These are phyloP conservation scores for Aspergillus sp. DNA, from an alignment of 2,329 filamentous ascomycete genomes.

Conservation along the genomic window DNA sequence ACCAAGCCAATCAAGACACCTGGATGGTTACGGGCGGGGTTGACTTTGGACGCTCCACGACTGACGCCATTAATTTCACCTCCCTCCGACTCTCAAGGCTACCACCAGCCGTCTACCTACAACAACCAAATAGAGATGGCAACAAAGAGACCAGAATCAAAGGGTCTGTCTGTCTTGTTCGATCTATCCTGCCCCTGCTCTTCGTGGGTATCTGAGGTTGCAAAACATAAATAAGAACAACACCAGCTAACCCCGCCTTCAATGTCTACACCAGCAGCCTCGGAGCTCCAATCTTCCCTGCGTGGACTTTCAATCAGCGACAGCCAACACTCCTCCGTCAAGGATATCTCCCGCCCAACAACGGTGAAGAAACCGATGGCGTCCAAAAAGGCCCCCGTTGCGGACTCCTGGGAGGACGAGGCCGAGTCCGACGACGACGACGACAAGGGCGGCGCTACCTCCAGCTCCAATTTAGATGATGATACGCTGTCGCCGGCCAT, in stretches of 20 bases:
- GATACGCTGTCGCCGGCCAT: conserved; percentile 19
- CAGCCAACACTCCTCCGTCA: conserved; percentile 18
- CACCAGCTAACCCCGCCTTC: neutral
- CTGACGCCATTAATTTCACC: neutral
- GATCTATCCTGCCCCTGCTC: too few relatives aligned
- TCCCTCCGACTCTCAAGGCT: neutral
- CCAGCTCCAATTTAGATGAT: too few relatives aligned
- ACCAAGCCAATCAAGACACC: too few relatives aligned
- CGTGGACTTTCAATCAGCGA: conserved; percentile 25
- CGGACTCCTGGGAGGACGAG: conserved; percentile 77
- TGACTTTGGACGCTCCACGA: too few relatives aligned
- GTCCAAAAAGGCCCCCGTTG: conserved; percentile 39
- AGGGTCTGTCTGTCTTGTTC: too few relatives aligned
- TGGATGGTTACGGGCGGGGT: too few relatives aligned
- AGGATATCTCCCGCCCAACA: conserved; percentile 21
- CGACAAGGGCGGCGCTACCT: too few relatives aligned
- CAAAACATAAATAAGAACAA: neutral
- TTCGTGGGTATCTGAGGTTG: neutral
- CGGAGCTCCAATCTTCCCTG: conserved; percentile 28
- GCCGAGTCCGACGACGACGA: conserved; percentile 30
- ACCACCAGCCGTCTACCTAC: too few relatives aligned
- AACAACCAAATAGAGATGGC: too few relatives aligned
- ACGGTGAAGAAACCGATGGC: conserved; percentile 6
- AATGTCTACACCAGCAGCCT: conserved; percentile 15
- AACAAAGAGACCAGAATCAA: too few relatives aligned